These are phyloP conservation scores for Aspergillus hancockii DNA, from an alignment of 495 filamentous ascomycete genomes.

Conservation along the genomic window DNA sequence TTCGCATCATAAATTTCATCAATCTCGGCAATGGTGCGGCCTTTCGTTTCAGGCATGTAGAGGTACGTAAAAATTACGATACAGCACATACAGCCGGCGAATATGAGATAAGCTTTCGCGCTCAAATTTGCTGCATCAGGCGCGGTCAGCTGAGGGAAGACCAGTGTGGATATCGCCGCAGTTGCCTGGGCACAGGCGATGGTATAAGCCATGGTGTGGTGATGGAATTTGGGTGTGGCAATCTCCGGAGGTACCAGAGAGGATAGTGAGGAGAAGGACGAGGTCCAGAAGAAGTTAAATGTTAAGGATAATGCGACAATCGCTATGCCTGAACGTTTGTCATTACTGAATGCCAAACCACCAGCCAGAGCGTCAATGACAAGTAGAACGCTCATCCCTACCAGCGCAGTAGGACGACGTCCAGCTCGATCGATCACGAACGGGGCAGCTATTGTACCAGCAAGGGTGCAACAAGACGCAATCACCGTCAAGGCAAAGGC, in stretches of 20 bases:
- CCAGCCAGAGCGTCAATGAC: slow-evolving; percentile 31
- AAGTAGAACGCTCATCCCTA: slow-evolving; percentile 34
- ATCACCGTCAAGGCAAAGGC: slow-evolving; percentile 27
- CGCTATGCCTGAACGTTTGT: slow-evolving; percentile 20
- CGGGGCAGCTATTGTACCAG: slow-evolving; percentile 38
- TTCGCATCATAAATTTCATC: slow-evolving; percentile 56
- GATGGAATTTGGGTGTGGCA: slow-evolving; percentile 42
- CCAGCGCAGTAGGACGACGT: slow-evolving; percentile 38
- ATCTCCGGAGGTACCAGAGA: slow-evolving; percentile 42
- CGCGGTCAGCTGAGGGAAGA: slow-evolving; percentile 37
- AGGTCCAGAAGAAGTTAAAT: slow-evolving; percentile 45
- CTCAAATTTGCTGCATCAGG: slow-evolving; percentile 40
- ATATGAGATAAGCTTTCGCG: slow-evolving; percentile 40
- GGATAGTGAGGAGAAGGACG: slow-evolving; percentile 36
- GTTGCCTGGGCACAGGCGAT: slow-evolving; percentile 39
- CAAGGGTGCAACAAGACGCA: slow-evolving; percentile 40
- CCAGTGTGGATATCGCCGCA: slow-evolving; percentile 39
- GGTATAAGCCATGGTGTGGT: slow-evolving; percentile 44
- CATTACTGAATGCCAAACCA: slow-evolving; percentile 29
- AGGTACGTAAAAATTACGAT: slow-evolving; percentile 52
- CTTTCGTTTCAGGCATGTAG: slow-evolving; percentile 52
- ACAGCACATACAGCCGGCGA: slow-evolving; percentile 38
- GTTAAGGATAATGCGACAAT: slow-evolving; percentile 34
- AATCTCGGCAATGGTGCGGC: slow-evolving; percentile 53
- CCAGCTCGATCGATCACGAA: slow-evolving; percentile 38